Evolutionary conservation across 805 yeast species (phyloP).

Genomic region (Hanseniaspora guilliermondii): DNA sequence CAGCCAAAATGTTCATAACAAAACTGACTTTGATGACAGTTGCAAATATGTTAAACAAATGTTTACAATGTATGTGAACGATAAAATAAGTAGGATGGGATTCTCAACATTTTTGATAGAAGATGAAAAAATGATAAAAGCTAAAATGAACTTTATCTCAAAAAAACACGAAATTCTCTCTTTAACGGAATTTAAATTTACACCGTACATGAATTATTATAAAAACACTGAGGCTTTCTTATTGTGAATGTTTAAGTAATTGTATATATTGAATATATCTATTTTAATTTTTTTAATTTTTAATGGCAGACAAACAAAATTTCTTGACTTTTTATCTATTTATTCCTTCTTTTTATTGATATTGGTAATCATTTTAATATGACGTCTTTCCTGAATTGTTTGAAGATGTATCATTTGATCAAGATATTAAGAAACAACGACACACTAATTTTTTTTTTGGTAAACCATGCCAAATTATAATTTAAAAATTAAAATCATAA

Average conservation of each 20-base stretch:
- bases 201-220: not conserved
- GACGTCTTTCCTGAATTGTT: too few relatives aligned
- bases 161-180: not conserved
- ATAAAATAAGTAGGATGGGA: not conserved
- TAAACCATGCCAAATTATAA: too few relatives aligned
- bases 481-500: too few relatives aligned
- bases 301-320: too few relatives aligned
- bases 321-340: too few relatives aligned
- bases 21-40: not conserved
- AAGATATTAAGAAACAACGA: too few relatives aligned
- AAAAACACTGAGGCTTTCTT: not conserved
- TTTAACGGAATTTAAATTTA: not conserved
- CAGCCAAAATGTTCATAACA: not conserved
- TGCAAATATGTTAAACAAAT: not conserved
- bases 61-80: not conserved
- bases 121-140: not conserved
- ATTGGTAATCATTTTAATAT: too few relatives aligned
- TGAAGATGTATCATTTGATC: too few relatives aligned
- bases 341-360: too few relatives aligned
- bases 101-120: not conserved
- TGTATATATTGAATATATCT: not conserved
- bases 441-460: too few relatives aligned
- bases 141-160: not conserved
- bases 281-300: too few relatives aligned
- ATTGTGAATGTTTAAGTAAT: not conserved